phyloP scores from a whole-genome alignment of 495 filamentous ascomycete species.

The Lasiosphaeriaceae sp. region DNA sequence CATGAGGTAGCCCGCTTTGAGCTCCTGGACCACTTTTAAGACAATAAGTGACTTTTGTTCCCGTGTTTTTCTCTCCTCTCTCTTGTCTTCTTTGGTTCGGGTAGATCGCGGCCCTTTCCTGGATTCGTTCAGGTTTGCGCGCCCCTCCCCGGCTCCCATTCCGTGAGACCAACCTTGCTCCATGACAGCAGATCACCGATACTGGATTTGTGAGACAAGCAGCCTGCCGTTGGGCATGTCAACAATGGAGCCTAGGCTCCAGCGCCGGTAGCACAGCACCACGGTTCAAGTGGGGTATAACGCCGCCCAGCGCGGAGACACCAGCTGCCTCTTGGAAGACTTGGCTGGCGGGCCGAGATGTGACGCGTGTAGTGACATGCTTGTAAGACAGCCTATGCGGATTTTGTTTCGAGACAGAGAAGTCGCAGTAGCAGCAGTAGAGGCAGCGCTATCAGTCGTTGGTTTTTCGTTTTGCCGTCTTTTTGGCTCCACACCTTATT shows the following conservation, averaged over 20 bases:
- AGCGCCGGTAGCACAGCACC: conserved; percentile 17
- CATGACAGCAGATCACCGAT: conserved; percentile 12
- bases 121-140: background rate
- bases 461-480: background rate
- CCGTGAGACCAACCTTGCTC: conserved; percentile 16
- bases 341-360: conserved; percentile 16
- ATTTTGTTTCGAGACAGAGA: conserved; percentile 20
- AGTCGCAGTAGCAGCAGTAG: background rate
- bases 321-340: conserved; percentile 6
- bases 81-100: background rate
- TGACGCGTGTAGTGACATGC: conserved; percentile 26
- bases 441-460: conserved; percentile 1
- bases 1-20: conserved; percentile 1
- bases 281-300: conserved; percentile 14
- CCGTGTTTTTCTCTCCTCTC: background rate
- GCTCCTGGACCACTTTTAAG: background rate
- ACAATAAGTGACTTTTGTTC: background rate
- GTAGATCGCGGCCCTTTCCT: conserved; percentile 4
- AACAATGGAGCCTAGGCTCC: conserved; percentile 6
- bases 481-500: background rate
- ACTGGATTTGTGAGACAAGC: conserved; percentile 19
- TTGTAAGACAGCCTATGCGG: conserved; percentile 28
- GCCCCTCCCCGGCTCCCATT: conserved; percentile 3
- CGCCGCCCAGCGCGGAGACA: conserved; percentile 1
- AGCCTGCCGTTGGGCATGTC: conserved; percentile 14